Percentiles rank a stretch among this genome's conserved stretches.
phyloP scores from a whole-genome alignment of 1,139 yeast genomes.

The Insectozyma bohioensis region DNA sequence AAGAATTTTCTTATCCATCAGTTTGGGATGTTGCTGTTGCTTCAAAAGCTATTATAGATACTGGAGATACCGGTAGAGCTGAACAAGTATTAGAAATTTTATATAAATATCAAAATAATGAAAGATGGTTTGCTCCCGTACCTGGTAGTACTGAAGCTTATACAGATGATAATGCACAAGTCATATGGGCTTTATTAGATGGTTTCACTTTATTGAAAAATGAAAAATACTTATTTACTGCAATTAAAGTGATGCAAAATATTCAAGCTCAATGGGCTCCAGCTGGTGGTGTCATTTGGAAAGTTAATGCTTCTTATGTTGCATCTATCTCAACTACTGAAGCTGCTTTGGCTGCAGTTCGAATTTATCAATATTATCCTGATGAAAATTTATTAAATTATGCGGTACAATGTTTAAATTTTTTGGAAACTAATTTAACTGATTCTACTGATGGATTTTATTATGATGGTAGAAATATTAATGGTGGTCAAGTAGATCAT shows the following conservation, averaged over 20 bases:
- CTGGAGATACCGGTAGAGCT: constrained; percentile 17
- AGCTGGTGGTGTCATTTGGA: constrained; percentile 37
- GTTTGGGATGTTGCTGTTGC: constrained; percentile 29
- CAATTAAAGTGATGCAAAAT: constrained; percentile 16
- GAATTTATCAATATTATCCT: constrained; percentile 19
- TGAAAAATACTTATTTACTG: constrained; percentile 15
- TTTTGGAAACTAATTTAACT: constrained; percentile 26
- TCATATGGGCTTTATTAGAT: constrained; percentile 31
- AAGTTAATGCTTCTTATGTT: constrained; percentile 24
- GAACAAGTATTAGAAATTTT: constrained; percentile 6
- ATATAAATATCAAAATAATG: constrained; percentile 20
- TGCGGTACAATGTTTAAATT: constrained; percentile 24
- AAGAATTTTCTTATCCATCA: neutral
- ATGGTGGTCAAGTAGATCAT: constrained; percentile 22
- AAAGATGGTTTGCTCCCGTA: constrained; percentile 30
- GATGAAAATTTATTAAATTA: constrained; percentile 21
- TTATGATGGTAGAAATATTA: constrained; percentile 28
- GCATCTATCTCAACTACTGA: constrained; percentile 38
- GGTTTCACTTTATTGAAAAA: constrained; percentile 22
- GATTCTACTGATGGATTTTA: constrained; percentile 31
- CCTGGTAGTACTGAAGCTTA: constrained; percentile 33
- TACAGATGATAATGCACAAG: constrained; percentile 37
- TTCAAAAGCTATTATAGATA: constrained; percentile 22
- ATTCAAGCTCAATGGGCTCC: constrained; percentile 17
- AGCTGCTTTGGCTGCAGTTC: constrained; percentile 35